Evolutionary conservation across 768 basidiomycete species (phyloP).

Genomic region (Ramaria sp.): DNA sequence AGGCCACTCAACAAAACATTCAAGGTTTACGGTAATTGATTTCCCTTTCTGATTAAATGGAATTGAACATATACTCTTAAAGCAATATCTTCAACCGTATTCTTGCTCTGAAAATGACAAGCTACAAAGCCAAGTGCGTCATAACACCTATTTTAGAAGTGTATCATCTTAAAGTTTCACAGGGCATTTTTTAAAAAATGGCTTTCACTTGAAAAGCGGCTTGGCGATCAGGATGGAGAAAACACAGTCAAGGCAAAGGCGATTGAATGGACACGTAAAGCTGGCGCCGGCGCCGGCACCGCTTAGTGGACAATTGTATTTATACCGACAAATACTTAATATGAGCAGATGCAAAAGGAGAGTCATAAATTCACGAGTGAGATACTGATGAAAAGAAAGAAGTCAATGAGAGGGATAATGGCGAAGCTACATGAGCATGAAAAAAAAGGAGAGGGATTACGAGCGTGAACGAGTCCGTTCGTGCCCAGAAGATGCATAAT

Average conservation of each 20-base stretch:
- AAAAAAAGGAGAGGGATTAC: conserved; percentile 20
- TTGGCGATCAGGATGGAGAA: conserved; percentile 82
- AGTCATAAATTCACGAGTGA: neutral
- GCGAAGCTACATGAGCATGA: conserved; percentile 1
- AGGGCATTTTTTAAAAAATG: conserved; percentile 98
- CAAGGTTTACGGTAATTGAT: conserved; percentile 56
- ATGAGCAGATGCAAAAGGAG: neutral
- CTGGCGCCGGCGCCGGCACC: conserved; percentile 17
- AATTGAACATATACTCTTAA: neutral
- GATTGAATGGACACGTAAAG: conserved; percentile 78
- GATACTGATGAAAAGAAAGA: neutral
- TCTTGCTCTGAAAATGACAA: conserved; percentile 77
- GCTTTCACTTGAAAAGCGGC: conserved; percentile 74
- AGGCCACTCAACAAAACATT: conserved; percentile 69
- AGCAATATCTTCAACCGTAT: conserved; percentile 86
- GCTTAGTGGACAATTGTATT: conserved; percentile 6
- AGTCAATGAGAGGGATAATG: neutral
- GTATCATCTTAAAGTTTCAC: conserved; percentile 6
- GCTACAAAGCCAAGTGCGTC: conserved; percentile 88
- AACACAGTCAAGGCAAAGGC: conserved; percentile 79
- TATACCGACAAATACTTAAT: neutral
- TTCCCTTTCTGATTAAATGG: neutral
- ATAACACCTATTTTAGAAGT: conserved; percentile 7
- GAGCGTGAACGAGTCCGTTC: conserved; percentile 52
- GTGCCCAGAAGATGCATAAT: conserved; percentile 28